Evolutionary conservation across 164 flowering plant species (phyloP), one percentile per base, ranked within the genome.

Genomic region (Magnolia officinalis): DNA sequence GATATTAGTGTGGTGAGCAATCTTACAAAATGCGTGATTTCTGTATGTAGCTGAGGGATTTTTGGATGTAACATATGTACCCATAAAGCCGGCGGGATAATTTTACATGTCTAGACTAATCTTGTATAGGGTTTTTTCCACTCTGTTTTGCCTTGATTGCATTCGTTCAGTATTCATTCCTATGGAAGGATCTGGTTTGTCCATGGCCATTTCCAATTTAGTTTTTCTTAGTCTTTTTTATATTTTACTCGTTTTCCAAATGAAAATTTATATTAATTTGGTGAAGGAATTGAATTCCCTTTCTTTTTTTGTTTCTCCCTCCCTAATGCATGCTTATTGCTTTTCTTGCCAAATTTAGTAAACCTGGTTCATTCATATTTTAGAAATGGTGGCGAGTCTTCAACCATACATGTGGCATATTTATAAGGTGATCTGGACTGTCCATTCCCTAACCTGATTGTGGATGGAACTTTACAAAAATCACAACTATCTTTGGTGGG

Each of bases 31-130:
- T 55, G 75, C 65, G 37, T 71, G 24, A n/a, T 49, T 23, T n/a
- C 55, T 59, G 68, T 65, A 70, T 29, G 76, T 75, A 50, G 76
- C 70, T 20, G 49, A 50, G 71, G 49, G 65, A 49, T 50, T 76
- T 26, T 74, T 69, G 73, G 31, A 21, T 88, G 85, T 85, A 84
- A 78, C 24, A 80, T 83, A 82, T 80, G 86, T 78, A 82, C 70
- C 69, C 61, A 16, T 55, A 55, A 16, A 11, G 18, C 13, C 16
- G 10, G 72, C 11, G 72, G 52, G 24, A 29, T 4, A 18, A 31
- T 19, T 70, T n/a, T 49, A n/a, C 37, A 19, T 70, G 50, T 7
- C 8, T 70, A 37, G 72, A 49, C 8, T 70, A 26, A 64, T 64
- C 20, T n/a, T 64, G 21, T 64, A 45, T 50, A 18, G 72, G 72